Base-by-base conservation (phyloP, 2,329 filamentous ascomycete species). In the Fusarium sp. region DNA sequence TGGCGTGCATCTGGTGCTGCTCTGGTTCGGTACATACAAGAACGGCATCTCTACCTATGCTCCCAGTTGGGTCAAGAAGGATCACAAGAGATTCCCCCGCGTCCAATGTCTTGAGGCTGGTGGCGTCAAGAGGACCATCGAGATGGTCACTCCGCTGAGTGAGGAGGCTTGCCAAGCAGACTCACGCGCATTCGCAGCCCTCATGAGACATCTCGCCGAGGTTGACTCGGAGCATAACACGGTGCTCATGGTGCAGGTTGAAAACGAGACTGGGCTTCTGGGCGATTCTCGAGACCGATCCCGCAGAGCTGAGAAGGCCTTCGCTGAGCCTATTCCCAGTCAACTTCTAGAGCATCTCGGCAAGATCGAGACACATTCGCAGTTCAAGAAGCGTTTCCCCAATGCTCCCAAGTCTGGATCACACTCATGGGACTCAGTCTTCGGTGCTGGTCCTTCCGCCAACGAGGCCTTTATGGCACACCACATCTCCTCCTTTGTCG, bases 161-260 rank as follows among this genome's bases (percentile, higher is more conserved):
- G 62, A 77, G 0, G 79, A 79, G 6, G 77, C 72, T 0, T 80
- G 80, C 53, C 61, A 72, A 10, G 82, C 82, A 1, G 82, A 83
- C 56, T 72, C 76, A 0, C 69, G 67, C 5, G 82, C 82, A 0
- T 83, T 83, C 35, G 71, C 77, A 0, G 76, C 75, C 11, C 68
- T 83, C 8, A 79, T 82, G 72, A 62, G 49, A 1, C 79, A 84
- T 55, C 62, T 84, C 0, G 82, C 83, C 8, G 78, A 85, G 4
- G 74, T 88, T 6, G 87, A 89, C 53, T 78, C 78, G 2, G 75
- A 81, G 12, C 81, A 88, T 49, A 82, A 80, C 4, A 89, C 87
- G 0, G 87, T 89, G 0, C 70, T 89, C 3, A 89, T 89, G 87
- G 83, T 89, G 0, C 87, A 89, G 69, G 87, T 90, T n/a, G 85